Evolutionary conservation across 1,139 yeast genomes (phyloP).

Genomic region (Saccharomyces hybrid): DNA sequence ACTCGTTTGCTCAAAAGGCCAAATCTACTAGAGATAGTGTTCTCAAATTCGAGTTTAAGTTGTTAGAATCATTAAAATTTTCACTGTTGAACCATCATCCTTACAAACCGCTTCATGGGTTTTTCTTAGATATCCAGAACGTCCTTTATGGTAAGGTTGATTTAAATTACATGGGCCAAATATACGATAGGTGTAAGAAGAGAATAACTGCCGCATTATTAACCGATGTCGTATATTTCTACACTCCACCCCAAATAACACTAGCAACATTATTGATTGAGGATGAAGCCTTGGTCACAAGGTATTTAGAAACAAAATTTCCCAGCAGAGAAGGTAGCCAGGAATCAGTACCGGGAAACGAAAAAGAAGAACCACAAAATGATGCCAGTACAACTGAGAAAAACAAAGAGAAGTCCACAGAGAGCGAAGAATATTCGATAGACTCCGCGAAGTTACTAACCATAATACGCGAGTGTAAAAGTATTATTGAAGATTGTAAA

Average conservation of each 20-base stretch:
- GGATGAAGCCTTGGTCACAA: conserved; percentile 55
- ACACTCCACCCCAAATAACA: conserved; percentile 93
- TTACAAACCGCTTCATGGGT: conserved; percentile 80
- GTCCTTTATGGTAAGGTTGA: conserved; percentile 39
- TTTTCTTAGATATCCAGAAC: conserved; percentile 79
- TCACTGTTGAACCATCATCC: conserved; percentile 86
- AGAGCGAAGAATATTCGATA: conserved; percentile 3
- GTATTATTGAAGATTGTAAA: conserved; percentile 37
- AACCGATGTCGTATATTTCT: conserved; percentile 69
- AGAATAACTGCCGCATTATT: conserved; percentile 58
- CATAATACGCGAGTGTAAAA: conserved; percentile 46
- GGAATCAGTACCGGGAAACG: conserved; percentile 5
- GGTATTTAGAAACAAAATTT: conserved; percentile 58
- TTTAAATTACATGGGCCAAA: conserved; percentile 35
- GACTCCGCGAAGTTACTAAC: conserved; percentile 40
- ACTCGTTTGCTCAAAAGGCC: conserved; percentile 66
- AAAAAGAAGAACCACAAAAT: conserved; percentile 2
- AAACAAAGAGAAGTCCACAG: conserved; percentile 5
- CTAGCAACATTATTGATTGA: conserved; percentile 69
- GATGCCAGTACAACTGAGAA: conserved; percentile 11
- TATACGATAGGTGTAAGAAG: conserved; percentile 63
- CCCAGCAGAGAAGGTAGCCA: conserved; percentile 24
- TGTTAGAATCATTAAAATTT: conserved; percentile 68
- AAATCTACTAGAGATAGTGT: conserved; percentile 60
- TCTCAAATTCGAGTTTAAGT: conserved; percentile 67